phyloP scores from a whole-genome alignment of 139 green algal genomes.

The Volvox africanus region DNA sequence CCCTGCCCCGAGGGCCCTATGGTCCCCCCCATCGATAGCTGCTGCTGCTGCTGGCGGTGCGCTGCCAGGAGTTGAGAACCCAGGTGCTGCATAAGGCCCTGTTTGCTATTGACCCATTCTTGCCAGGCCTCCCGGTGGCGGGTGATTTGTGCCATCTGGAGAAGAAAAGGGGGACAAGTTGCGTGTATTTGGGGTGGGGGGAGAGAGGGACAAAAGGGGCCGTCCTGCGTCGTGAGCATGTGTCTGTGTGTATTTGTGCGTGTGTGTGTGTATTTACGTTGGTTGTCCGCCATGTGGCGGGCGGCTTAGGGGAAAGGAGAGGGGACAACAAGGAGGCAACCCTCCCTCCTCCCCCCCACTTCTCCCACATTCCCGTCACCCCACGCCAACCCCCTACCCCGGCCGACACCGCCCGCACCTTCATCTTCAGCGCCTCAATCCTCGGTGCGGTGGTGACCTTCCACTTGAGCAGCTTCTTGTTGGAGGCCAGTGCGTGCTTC shows the following conservation, averaged over 20 bases:
- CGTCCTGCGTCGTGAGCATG: too few species aligned
- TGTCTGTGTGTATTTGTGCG: not conserved
- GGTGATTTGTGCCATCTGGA: constrained; percentile 26
- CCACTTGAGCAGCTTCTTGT: constrained; percentile 57
- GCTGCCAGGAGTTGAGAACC: not conserved
- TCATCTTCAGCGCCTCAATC: constrained; percentile 49
- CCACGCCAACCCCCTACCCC: not conserved
- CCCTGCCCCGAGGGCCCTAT: not conserved
- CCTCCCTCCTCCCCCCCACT: not conserved
- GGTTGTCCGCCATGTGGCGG: not conserved
- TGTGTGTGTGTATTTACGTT: not conserved
- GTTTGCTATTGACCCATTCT: constrained; percentile 49
- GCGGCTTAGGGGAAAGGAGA: not conserved
- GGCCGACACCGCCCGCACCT: not conserved
- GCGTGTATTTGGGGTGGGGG: too few species aligned
- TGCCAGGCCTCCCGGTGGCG: constrained; percentile 52
- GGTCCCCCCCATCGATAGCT: not conserved
- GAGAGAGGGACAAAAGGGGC: too few species aligned
- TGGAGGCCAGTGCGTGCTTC: constrained; percentile 52
- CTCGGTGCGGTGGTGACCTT: constrained; percentile 49
- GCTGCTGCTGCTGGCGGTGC: constrained; percentile 11
- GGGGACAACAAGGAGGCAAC: not conserved
- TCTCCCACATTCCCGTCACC: not conserved
- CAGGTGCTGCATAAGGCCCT: constrained; percentile 43
- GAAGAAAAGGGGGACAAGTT: not conserved